phyloP scores from a whole-genome alignment of 1,284 basidiomycete genomes.

The Somion occarium region DNA sequence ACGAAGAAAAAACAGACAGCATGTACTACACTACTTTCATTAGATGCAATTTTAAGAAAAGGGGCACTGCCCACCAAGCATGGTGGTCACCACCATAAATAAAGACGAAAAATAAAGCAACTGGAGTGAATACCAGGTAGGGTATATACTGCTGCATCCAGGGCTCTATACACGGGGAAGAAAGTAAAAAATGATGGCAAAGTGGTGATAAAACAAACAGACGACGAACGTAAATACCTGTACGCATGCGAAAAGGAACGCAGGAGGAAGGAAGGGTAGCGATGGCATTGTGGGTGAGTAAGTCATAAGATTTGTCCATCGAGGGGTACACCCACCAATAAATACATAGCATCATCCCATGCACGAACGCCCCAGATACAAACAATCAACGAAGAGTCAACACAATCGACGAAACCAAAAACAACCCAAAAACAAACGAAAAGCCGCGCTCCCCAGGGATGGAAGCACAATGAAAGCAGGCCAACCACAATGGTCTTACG shows the following conservation, averaged over 20 bases:
- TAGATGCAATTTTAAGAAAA: background rate
- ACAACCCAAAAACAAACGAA: background rate
- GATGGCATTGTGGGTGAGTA: background rate
- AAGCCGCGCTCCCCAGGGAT: background rate
- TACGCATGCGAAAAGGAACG: background rate
- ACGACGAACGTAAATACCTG: background rate
- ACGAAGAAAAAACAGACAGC: background rate
- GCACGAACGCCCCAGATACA: background rate
- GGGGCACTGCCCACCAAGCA: no score
- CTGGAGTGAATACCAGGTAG: background rate
- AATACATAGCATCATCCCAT: background rate
- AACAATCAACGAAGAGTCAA: background rate
- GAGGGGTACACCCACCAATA: background rate
- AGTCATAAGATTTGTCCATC: background rate
- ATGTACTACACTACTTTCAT: background rate
- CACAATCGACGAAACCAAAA: background rate
- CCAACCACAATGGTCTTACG: background rate
- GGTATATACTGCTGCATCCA: background rate
- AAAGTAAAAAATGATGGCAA: background rate
- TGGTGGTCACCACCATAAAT: background rate
- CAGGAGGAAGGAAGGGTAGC: background rate
- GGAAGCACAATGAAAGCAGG: background rate
- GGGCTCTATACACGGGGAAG: background rate
- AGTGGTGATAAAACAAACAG: background rate
- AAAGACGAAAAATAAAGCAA: background rate